A percentile compares a stretch with the other conserved stretches of the same genome.
These are phyloP conservation scores for Lentinula guzmanii DNA, from an alignment of 768 basidiomycete genomes.

Conservation along the genomic window DNA sequence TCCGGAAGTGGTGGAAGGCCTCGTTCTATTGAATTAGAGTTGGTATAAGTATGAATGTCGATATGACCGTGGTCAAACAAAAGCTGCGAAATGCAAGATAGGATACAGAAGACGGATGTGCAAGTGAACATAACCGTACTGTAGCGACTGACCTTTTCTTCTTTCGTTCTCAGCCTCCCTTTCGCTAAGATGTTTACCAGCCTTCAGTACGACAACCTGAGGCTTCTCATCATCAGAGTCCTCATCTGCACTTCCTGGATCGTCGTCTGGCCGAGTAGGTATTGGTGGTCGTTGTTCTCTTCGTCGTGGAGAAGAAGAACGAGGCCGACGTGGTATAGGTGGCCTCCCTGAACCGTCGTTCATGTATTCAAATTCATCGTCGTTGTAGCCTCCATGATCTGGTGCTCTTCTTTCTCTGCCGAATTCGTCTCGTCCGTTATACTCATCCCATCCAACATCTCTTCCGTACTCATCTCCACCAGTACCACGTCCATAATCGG, in stretches of 20 bases:
- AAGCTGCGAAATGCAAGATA: not conserved
- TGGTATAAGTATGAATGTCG: too few species aligned
- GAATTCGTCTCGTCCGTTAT: not conserved
- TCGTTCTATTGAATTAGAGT: slow-evolving; percentile 22
- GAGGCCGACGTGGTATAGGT: slow-evolving; percentile 33
- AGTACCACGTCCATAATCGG: not conserved
- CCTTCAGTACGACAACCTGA: slow-evolving; percentile 23
- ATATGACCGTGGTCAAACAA: not conserved
- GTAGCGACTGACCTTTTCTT: slow-evolving; percentile 33
- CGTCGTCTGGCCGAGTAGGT: slow-evolving; percentile 36
- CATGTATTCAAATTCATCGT: slow-evolving; percentile 30
- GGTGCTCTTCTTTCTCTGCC: slow-evolving; percentile 24
- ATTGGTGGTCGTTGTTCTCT: slow-evolving; percentile 29
- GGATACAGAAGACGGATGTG: too few species aligned
- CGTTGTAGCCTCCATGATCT: not conserved
- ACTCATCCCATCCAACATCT: not conserved
- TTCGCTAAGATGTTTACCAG: slow-evolving; percentile 58
- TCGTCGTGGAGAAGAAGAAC: not conserved
- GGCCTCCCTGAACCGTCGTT: slow-evolving; percentile 44
- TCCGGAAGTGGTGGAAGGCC: slow-evolving; percentile 32
- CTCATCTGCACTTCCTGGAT: slow-evolving; percentile 48
- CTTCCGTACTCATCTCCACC: not conserved
- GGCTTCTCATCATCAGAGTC: slow-evolving; percentile 51
- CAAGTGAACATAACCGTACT: not conserved
- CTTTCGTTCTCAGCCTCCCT: slow-evolving; percentile 53